Conservation (phyloP, 148 eudicot genomes). For the Oxyria digyna region DNA sequence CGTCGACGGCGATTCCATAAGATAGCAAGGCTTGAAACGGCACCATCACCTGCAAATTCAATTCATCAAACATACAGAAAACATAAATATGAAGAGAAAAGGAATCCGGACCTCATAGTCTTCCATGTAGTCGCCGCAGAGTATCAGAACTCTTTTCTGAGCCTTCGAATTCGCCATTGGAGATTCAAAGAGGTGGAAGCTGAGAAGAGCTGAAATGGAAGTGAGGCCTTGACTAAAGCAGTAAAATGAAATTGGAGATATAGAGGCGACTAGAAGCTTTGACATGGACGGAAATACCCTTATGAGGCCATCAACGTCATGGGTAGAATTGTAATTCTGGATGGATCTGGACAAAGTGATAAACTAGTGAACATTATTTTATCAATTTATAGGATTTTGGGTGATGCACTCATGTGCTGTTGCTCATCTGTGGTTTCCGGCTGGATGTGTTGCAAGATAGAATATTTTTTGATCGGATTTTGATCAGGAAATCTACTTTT, state of each 20-base stretch:
- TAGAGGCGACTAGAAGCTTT: background rate
- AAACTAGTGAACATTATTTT: conserved; percentile 1
- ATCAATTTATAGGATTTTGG: background rate
- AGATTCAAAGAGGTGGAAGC: background rate
- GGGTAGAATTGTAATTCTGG: background rate
- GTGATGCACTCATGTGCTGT: no score
- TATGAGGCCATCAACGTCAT: background rate
- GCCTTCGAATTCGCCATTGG: conserved; percentile 29
- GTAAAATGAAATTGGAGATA: background rate
- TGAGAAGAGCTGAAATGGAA: background rate
- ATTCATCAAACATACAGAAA: background rate
- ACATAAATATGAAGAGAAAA: background rate
- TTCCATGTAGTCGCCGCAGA: conserved; percentile 90
- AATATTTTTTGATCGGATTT: no score
- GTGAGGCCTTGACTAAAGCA: background rate
- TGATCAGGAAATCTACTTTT: no score
- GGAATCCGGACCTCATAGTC: conserved; percentile 53
- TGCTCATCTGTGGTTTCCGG: background rate
- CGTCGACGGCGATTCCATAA: conserved; percentile 79
- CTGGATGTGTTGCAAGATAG: no score
- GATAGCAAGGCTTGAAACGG: conserved; percentile 91
- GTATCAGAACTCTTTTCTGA: conserved; percentile 44
- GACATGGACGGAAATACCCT: background rate
- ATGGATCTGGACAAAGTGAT: background rate
- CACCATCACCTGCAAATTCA: conserved; percentile 64